These are phyloP conservation scores for Plasmodium sp. DNA, from an alignment of 169 alveolate genomes.

Conservation along the genomic window DNA sequence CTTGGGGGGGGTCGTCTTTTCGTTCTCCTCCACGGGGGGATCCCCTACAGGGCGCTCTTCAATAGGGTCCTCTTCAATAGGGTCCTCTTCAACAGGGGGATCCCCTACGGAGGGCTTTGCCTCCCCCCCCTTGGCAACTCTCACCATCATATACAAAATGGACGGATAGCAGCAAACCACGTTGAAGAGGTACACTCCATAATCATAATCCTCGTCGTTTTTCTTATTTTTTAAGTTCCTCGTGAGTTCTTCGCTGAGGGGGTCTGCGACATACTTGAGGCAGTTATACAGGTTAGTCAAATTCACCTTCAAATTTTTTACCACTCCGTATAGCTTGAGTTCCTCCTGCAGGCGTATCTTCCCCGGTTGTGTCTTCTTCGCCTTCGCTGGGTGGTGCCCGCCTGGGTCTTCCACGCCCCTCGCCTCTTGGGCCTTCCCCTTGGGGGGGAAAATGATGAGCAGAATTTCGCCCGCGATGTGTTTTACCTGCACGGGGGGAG, in stretches of 20 bases:
- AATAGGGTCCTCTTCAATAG: too few species aligned
- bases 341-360: slow-evolving; percentile 2
- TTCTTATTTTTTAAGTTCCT: not conserved
- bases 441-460: not conserved
- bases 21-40: not conserved
- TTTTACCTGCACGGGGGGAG: not conserved
- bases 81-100: not conserved
- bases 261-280: slow-evolving; percentile 33
- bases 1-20: not conserved
- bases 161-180: slow-evolving; percentile 48
- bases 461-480: not conserved
- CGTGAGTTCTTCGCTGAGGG: slow-evolving; percentile 14
- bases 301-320: slow-evolving; percentile 49
- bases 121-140: not conserved
- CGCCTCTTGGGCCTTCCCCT: not conserved
- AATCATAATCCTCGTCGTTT: slow-evolving; percentile 33
- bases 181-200: slow-evolving; percentile 33
- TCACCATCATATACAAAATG: slow-evolving; percentile 22
- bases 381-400: slow-evolving; percentile 2
- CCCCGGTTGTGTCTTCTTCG: not conserved
- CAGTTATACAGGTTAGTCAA: slow-evolving; percentile 31
- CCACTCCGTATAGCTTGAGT: not conserved
- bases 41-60: not conserved
- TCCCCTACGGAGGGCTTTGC: not conserved
- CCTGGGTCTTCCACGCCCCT: not conserved